Evolutionary conservation across 352 stramenopile genomes (phyloP).

Genomic region (Ophiocytium majus): DNA sequence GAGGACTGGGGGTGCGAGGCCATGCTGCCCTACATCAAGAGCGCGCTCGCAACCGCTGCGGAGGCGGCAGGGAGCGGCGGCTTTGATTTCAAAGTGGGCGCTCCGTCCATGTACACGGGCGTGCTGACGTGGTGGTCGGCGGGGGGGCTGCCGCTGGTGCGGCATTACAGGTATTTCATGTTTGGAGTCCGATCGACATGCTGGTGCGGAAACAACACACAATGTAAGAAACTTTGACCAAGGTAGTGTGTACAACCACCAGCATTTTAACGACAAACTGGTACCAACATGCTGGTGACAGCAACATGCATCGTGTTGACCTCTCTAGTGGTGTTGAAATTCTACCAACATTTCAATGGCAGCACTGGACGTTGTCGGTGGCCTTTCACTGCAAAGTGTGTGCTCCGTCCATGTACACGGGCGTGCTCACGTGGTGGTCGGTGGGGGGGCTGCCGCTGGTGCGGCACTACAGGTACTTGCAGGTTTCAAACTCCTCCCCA

Average conservation of each 20-base stretch:
- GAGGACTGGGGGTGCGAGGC: constrained; percentile 32
- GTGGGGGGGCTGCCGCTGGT: background rate
- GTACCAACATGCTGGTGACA: too few relatives aligned
- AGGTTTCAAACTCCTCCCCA: too few relatives aligned
- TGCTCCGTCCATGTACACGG: background rate
- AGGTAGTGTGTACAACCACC: too few relatives aligned
- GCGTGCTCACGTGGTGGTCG: background rate
- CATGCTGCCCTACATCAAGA: constrained; percentile 34
- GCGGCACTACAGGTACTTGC: constrained; percentile 8
- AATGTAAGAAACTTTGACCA: too few relatives aligned
- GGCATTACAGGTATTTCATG: constrained; percentile 8
- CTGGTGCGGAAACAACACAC: too few relatives aligned
- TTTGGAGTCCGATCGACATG: too few relatives aligned
- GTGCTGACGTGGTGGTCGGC: background rate
- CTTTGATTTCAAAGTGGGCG: background rate
- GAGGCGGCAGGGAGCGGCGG: background rate
- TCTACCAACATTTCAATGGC: too few relatives aligned
- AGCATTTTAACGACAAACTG: too few relatives aligned
- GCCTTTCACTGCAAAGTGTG: too few relatives aligned
- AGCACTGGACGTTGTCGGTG: too few relatives aligned
- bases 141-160: constrained; percentile 1
- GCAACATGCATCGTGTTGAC: too few relatives aligned
- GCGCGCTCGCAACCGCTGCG: constrained; percentile 21
- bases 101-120: background rate
- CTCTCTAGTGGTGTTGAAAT: too few relatives aligned